phyloP scores from a whole-genome alignment of 257 asterid species.

The Lantana camara region DNA sequence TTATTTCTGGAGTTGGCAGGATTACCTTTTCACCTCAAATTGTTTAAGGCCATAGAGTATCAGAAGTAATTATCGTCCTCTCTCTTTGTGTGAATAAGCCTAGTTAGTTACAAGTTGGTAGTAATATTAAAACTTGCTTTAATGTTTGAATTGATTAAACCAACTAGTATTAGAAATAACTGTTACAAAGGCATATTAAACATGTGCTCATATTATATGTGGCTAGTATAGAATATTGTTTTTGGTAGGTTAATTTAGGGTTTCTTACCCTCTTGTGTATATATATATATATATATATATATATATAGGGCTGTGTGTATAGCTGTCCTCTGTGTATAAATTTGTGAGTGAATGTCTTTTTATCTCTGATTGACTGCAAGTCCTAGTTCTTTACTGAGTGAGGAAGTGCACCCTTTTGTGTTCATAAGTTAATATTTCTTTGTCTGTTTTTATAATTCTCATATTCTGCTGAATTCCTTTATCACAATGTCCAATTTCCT shows the following conservation, averaged over 20 bases:
- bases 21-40: background rate
- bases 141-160: conserved; percentile 10
- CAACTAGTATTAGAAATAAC: conserved; percentile 1
- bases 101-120: conserved; percentile 6
- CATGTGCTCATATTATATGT: too few relatives aligned
- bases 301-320: too few relatives aligned
- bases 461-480: background rate
- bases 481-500: background rate
- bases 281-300: too few relatives aligned
- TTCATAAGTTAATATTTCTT: background rate
- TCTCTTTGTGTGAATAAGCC: background rate
- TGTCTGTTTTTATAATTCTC: background rate
- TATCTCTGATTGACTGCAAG: conserved; percentile 5
- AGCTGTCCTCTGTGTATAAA: background rate
- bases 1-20: background rate
- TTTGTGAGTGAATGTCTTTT: conserved; percentile 5
- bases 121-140: background rate
- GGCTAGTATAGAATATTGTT: too few relatives aligned
- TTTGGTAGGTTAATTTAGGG: too few relatives aligned
- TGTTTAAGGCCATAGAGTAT: conserved; percentile 1
- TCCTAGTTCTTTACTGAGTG: conserved; percentile 8
- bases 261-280: too few relatives aligned
- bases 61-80: background rate
- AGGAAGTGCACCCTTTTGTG: background rate
- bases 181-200: too few relatives aligned